Conservation (phyloP, 768 basidiomycete species). For the Phylloporus sp. region DNA sequence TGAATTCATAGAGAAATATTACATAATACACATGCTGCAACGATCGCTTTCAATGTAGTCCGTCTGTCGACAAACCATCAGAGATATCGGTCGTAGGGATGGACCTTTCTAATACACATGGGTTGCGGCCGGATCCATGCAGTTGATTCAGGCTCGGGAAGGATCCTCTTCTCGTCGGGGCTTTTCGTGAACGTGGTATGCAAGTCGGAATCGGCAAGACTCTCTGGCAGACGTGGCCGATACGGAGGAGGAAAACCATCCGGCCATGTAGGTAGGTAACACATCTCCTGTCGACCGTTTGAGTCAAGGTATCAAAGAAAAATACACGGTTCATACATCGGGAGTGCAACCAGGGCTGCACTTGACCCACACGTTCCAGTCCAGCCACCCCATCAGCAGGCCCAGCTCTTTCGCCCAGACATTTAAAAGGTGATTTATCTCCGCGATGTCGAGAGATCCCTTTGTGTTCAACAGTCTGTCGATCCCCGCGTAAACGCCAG, state of each 20-base stretch:
- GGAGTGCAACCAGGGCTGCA: slow-evolving; percentile 43
- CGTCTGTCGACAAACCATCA: no score
- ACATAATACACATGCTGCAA: no score
- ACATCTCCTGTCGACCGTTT: slow-evolving; percentile 17
- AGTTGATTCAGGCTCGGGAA: not conserved
- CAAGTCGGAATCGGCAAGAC: no score
- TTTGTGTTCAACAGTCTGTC: slow-evolving; percentile 8
- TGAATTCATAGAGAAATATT: no score
- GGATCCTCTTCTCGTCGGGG: no score
- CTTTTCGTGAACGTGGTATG: no score
- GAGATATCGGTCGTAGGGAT: no score
- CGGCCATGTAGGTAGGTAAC: slow-evolving; percentile 27
- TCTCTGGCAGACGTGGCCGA: no score
- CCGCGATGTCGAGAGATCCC: not conserved
- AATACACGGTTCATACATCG: slow-evolving; percentile 33
- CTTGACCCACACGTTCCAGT: slow-evolving; percentile 48
- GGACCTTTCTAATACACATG: slow-evolving; percentile 13
- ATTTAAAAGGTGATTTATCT: slow-evolving; percentile 9
- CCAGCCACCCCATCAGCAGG: slow-evolving; percentile 45
- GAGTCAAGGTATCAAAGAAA: no score
- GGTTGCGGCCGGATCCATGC: slow-evolving; percentile 25
- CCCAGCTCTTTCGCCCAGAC: slow-evolving; percentile 35
- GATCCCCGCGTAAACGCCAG: slow-evolving; percentile 27
- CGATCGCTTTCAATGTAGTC: no score
- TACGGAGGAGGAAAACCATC: slow-evolving; percentile 10